A percentile compares a stretch with the other conserved stretches of the same genome.
Evolutionary conservation across 225 moss, liverwort and hornwort genomes (phyloP).

Genomic region (Polytrichum formosum): DNA sequence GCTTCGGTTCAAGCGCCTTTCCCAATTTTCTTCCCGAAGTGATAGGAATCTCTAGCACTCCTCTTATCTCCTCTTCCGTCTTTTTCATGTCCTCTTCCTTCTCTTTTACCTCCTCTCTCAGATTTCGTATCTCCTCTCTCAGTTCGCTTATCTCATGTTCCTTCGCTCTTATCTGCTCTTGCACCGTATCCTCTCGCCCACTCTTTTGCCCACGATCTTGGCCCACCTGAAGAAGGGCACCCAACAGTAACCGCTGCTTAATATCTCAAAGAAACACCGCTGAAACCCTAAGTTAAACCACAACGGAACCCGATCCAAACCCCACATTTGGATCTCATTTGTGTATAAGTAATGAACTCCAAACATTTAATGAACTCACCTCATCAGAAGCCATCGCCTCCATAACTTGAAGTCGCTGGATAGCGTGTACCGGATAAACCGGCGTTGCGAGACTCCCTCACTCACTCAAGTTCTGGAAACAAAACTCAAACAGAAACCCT

Average conservation of each 20-base stretch:
- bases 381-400: too few species aligned
- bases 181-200: neutral
- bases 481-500: constrained; percentile 1
- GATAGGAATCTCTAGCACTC: neutral
- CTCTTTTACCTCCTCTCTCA: neutral
- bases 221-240: neutral
- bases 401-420: too few species aligned
- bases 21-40: neutral
- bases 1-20: neutral
- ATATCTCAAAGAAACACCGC: too few species aligned
- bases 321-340: too few species aligned
- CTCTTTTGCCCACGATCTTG: neutral
- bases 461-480: neutral
- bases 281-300: too few species aligned
- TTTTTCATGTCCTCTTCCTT: neutral
- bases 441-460: neutral
- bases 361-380: too few species aligned
- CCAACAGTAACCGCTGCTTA: too few species aligned
- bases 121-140: too few species aligned
- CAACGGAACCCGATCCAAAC: too few species aligned
- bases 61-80: too few species aligned
- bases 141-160: neutral
- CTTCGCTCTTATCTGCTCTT: constrained; percentile 4
- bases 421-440: neutral
- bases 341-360: too few species aligned